Conservation (phyloP, 805 yeast species). For the Ogataea sp. region DNA sequence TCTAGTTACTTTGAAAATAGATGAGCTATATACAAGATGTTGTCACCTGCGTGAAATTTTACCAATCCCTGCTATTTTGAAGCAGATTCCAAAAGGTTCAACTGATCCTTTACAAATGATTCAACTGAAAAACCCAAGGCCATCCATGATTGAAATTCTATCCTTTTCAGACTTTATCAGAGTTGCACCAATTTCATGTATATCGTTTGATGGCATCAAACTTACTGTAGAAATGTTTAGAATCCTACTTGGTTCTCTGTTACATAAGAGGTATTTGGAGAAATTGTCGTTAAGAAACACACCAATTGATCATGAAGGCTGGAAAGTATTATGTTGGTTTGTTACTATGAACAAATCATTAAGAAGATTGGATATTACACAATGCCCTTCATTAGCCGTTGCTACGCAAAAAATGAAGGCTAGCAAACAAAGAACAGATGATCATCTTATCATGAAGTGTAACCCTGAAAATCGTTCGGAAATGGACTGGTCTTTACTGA, state of each 20-base stretch:
- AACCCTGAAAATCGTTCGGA: conserved; percentile 53
- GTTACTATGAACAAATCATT: conserved; percentile 53
- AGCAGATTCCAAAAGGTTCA: conserved; percentile 73
- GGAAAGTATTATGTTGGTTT: conserved; percentile 76
- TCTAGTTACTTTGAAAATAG: conserved; percentile 38
- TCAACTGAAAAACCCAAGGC: conserved; percentile 78
- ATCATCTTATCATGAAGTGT: conserved; percentile 34
- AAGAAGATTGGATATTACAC: conserved; percentile 62
- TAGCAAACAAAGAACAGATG: conserved; percentile 6
- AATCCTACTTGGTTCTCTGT: conserved; percentile 61
- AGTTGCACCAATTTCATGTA: conserved; percentile 71
- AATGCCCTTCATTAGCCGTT: conserved; percentile 43
- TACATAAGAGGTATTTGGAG: conserved; percentile 56
- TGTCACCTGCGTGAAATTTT: conserved; percentile 87
- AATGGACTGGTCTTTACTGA: conserved; percentile 77
- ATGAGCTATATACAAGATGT: conserved; percentile 80
- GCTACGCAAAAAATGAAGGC: conserved; percentile 32
- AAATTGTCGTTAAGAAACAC: conserved; percentile 76
- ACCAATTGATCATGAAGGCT: conserved; percentile 60
- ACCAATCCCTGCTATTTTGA: conserved; percentile 84
- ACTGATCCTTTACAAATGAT: conserved; percentile 65
- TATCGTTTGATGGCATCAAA: conserved; percentile 73
- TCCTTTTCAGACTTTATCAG: conserved; percentile 85
- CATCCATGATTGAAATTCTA: conserved; percentile 80
- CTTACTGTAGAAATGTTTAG: conserved; percentile 71